A percentile compares a stretch with the other conserved stretches of the same genome.
phyloP scores from a whole-genome alignment of 2,329 filamentous ascomycete species.

The Apiospora aurea region DNA sequence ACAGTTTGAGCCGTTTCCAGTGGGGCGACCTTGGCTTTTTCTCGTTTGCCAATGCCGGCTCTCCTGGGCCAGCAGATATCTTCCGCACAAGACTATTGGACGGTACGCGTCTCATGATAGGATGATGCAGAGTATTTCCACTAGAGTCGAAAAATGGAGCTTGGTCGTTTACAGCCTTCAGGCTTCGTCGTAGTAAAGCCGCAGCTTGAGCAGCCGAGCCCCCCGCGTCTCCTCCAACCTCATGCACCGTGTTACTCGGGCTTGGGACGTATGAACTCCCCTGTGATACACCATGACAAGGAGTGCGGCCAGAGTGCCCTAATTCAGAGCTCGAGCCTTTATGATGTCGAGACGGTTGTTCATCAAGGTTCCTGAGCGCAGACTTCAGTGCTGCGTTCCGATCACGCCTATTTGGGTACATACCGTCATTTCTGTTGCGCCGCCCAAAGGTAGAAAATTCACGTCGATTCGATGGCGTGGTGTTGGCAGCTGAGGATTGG shows the following conservation, averaged over 20 bases:
- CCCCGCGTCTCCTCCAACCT: not conserved
- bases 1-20: not conserved
- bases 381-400: slow-evolving; percentile 9
- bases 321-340: not conserved
- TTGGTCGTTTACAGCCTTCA: not conserved
- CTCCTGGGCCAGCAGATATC: not conserved
- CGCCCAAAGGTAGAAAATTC: slow-evolving; percentile 28
- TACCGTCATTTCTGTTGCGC: not conserved
- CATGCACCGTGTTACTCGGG: not conserved
- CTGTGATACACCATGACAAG: not conserved
- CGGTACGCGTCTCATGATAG: not conserved
- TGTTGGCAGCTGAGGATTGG: slow-evolving; percentile 18
- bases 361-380: not conserved
- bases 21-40: not conserved
- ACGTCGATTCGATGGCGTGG: slow-evolving; percentile 37
- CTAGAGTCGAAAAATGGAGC: not conserved
- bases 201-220: not conserved
- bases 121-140: too few relatives aligned
- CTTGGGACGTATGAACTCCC: not conserved
- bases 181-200: not conserved
- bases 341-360: too few relatives aligned
- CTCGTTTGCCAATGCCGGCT: not conserved
- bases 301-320: not conserved
- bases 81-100: not conserved
- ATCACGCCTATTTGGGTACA: not conserved